A percentile compares a stretch with the other conserved stretches of the same genome.
Evolutionary conservation across 2,329 filamentous ascomycete species (phyloP).

Genomic region (Pleochaeta shiraiana): DNA sequence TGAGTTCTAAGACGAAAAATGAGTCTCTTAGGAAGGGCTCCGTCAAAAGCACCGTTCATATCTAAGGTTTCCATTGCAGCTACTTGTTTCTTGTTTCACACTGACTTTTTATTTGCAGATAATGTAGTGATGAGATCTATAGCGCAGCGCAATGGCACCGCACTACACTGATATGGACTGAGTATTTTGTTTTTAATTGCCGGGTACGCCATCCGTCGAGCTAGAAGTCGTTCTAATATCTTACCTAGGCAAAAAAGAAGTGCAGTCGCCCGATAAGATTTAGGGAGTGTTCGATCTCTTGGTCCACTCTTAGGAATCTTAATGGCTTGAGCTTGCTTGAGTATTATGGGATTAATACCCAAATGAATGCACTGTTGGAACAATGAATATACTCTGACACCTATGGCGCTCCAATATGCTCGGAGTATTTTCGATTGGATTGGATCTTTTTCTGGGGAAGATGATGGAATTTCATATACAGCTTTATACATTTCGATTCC

Average conservation of each 20-base stretch:
- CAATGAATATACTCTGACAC: background rate
- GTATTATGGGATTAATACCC: background rate
- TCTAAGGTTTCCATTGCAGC: background rate
- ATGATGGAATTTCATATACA: background rate
- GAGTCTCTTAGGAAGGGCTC: background rate
- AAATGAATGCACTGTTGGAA: background rate
- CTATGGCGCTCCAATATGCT: background rate
- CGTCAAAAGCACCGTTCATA: background rate
- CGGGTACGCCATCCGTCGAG: background rate
- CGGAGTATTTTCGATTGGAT: background rate
- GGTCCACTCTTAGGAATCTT: background rate
- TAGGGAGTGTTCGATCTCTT: background rate
- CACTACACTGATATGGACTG: background rate
- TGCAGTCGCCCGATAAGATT: background rate
- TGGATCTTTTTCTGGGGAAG: background rate
- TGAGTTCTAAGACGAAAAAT: background rate
- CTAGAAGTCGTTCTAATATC: background rate
- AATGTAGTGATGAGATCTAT: background rate
- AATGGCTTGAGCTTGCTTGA: background rate
- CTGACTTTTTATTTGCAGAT: background rate
- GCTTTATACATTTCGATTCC: background rate
- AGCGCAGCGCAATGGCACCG: background rate
- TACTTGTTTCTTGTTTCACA: background rate
- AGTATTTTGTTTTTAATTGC: background rate
- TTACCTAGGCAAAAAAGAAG: constrained; percentile 1